Evolutionary conservation across 202 grass and related monocot genomes (phyloP), one percentile per base, ranked within the genome.

Genomic region (Thinopyrum obtusiflorum): DNA sequence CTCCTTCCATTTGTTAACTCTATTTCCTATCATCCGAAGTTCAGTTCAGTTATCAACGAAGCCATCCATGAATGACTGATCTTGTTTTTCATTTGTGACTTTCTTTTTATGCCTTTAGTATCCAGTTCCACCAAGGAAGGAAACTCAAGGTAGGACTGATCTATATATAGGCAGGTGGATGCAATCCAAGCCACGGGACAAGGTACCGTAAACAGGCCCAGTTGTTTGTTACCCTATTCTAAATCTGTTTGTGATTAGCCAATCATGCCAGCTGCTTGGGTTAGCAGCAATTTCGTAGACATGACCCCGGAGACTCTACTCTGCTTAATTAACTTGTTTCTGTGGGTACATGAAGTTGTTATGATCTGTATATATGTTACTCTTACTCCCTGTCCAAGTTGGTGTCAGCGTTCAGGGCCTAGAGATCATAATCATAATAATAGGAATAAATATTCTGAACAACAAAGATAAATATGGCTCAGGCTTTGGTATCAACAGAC

Each of bases 71-170:
- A 47, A 25, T 59, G 35, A 65, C 63, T 8, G 27, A 53, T 77
- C 13, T 60, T 31, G 6, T 53, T 84, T 62, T 32, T 28, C 8
- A 18, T 18, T 28, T 37, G 4, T 20, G 18, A 60, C 66, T 57
- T 7, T 64, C 17, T 62, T 36, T 69, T 39, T 62, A n/a, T 21
- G n/a, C 20, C 24, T 90, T 65, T 53, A 98, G 93, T 98, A 98
- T 55, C 95, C 93, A 51, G 84, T 98, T 47, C 95, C 95, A 76
- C 0, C 23, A 4, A 92, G 83, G 0, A 93, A 90, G 81, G 95
- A 98, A 33, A 95, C 95, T 87, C 95, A 98, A 82, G 95, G 95
- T 57, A 86, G 89, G 20, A 98, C 95, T 14, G 95, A 98, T 86
- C 75, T 84, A 9, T 98, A 95, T 87, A 89, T 98, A 63, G 91